Evolutionary conservation across 306 rosid species (phyloP), one percentile per base, ranked within the genome.

Genomic region (Malus domestica): DNA sequence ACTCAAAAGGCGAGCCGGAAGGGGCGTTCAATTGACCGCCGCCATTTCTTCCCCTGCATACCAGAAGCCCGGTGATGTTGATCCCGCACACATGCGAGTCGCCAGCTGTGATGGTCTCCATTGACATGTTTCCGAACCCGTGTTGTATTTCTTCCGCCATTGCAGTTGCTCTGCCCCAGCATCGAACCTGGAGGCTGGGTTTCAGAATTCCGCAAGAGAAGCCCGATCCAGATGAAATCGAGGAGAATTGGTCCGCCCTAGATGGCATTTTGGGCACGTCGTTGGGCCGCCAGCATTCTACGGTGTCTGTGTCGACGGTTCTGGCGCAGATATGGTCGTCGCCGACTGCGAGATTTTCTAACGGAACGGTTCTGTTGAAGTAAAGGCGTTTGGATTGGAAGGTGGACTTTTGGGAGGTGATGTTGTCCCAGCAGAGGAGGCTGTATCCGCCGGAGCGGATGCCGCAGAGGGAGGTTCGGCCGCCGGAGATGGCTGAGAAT

Each of bases 211-310:
- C 98, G 42, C 98, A 94, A 82, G 97, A 81, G 77, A 91, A 91
- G 2, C 83, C 90, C n/a, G 67, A 80, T 80, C 98, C 98, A 76
- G 98, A 94, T 71, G 98, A 88, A 67, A 91, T 83, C 0, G 90
- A 91, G 40, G 5, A 10, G 45, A 90, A 91, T 32, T 51, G 74
- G 40, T 72, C 78, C 55, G 83, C 71, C 74, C 35, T 79, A 72
- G 90, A 32, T 57, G 81, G 84, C 2, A 77, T 46, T 12, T 7
- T 5, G 66, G 79, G 64, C n/a, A 13, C 10, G 6, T 54, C 15
- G 3, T 20, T 32, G 4, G 4, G 29, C 73, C 97, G 83, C 98
- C 98, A 91, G 71, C 98, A 94, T 29, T 18, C 66, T 19, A 86
- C 84, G 19, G 65, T 74, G 40, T 89, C 93, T 18, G 65, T 42